These are phyloP conservation scores for Mycena leptocephala DNA, from an alignment of 768 basidiomycete genomes.

Conservation along the genomic window DNA sequence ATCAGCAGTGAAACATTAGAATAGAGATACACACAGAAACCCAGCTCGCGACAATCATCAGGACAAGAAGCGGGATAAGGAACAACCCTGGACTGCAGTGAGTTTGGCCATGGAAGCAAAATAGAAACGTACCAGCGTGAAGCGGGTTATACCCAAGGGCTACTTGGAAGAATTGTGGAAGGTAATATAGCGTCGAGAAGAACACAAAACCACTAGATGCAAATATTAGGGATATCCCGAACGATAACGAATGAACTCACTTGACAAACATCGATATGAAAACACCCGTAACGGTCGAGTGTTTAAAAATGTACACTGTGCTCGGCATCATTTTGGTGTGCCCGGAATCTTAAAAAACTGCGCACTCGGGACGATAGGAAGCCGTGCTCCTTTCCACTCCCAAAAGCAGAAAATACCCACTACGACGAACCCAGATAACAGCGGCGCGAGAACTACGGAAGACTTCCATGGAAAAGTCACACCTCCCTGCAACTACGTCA, in stretches of 20 bases:
- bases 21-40: slow-evolving; percentile 56
- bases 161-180: slow-evolving; percentile 86
- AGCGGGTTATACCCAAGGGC: slow-evolving; percentile 79
- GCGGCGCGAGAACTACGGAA: slow-evolving; percentile 72
- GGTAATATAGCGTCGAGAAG: slow-evolving; percentile 78
- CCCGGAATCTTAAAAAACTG: slow-evolving; percentile 3
- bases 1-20: background rate
- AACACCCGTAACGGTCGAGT: slow-evolving; percentile 76
- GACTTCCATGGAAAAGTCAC: slow-evolving; percentile 83
- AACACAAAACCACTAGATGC: slow-evolving; percentile 74
- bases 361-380: slow-evolving; percentile 84
- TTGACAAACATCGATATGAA: slow-evolving; percentile 82
- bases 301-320: slow-evolving; percentile 83
- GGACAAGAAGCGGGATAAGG: slow-evolving; percentile 78
- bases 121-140: slow-evolving; percentile 50
- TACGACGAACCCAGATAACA: slow-evolving; percentile 70
- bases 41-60: slow-evolving; percentile 75
- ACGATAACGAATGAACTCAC: slow-evolving; percentile 47
- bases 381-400: slow-evolving; percentile 79
- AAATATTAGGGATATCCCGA: slow-evolving; percentile 3
- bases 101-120: background rate
- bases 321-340: background rate
- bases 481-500: slow-evolving; percentile 66
- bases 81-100: slow-evolving; percentile 61
- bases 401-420: slow-evolving; percentile 75